These are phyloP conservation scores for Eucalyptus virginea DNA, from an alignment of 345 rosid species.

Conservation along the genomic window DNA sequence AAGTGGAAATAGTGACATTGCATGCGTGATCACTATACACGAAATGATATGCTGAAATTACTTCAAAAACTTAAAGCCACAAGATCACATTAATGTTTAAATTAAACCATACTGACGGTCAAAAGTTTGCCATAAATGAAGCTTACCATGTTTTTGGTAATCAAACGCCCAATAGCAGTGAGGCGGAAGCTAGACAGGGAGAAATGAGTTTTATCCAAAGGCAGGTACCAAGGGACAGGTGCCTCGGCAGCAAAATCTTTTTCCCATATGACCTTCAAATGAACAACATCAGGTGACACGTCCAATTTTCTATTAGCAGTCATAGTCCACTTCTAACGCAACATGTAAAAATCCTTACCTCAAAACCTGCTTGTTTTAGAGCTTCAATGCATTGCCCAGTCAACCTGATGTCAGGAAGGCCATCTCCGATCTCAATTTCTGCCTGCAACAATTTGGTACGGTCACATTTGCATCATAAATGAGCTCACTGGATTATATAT, in stretches of 20 bases:
- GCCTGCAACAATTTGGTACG: constrained; percentile 25
- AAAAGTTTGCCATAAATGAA: background rate
- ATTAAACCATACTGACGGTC: background rate
- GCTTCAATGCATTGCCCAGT: constrained; percentile 81
- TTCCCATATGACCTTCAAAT: constrained; percentile 68
- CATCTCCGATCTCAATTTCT: constrained; percentile 91
- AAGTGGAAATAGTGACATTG: background rate
- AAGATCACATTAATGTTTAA: background rate
- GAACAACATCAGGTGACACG: background rate
- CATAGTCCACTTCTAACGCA: background rate
- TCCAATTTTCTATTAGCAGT: background rate
- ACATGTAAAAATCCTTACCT: constrained; percentile 25
- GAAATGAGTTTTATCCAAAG: constrained; percentile 65
- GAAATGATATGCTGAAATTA: background rate
- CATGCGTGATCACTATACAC: background rate
- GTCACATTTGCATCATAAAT: background rate
- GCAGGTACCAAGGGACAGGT: constrained; percentile 74
- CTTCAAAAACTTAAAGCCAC: background rate
- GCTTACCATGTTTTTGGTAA: constrained; percentile 79
- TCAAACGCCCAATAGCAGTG: constrained; percentile 64
- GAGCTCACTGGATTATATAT: background rate
- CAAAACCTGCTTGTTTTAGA: constrained; percentile 79
- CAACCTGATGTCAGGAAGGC: constrained; percentile 86
- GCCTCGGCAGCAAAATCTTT: constrained; percentile 66
- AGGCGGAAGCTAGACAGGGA: constrained; percentile 77